A percentile compares a stretch with the other conserved stretches of the same genome.
Evolutionary conservation across 1,139 yeast species (phyloP).

Genomic region (Yamadazyma pseudoaaseri): DNA sequence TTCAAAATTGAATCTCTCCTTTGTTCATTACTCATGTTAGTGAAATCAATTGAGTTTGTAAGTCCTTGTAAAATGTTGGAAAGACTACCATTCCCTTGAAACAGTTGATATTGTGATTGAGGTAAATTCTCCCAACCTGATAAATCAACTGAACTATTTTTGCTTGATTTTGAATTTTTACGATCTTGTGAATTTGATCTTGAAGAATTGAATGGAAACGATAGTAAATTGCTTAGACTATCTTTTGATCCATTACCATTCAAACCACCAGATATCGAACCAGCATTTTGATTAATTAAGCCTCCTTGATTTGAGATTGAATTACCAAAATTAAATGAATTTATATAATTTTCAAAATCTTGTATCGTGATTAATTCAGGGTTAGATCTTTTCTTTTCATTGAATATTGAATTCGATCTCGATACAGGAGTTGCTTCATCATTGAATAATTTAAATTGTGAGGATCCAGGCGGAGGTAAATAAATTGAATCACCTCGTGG

Average conservation of each 20-base stretch:
- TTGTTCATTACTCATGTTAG: slow-evolving; percentile 42
- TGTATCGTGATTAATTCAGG: slow-evolving; percentile 26
- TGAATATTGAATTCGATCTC: slow-evolving; percentile 44
- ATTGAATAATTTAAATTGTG: slow-evolving; percentile 11
- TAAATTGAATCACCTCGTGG: slow-evolving; percentile 33
- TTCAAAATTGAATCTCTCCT: slow-evolving; percentile 43
- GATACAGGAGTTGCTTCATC: slow-evolving; percentile 17
- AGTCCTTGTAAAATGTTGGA: slow-evolving; percentile 37
- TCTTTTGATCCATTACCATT: slow-evolving; percentile 26
- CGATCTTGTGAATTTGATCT: slow-evolving; percentile 15
- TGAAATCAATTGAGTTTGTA: slow-evolving; percentile 39
- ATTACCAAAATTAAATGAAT: slow-evolving; percentile 6
- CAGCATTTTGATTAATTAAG: not conserved
- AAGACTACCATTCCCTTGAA: slow-evolving; percentile 24
- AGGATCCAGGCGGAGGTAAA: slow-evolving; percentile 26
- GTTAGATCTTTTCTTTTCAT: slow-evolving; percentile 25
- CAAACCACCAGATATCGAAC: slow-evolving; percentile 1
- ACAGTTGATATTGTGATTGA: slow-evolving; percentile 2
- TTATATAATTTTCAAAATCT: slow-evolving; percentile 39
- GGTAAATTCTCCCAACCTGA: slow-evolving; percentile 3
- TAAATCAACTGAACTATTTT: slow-evolving; percentile 31
- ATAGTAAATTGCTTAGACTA: slow-evolving; percentile 32
- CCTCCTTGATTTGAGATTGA: slow-evolving; percentile 1
- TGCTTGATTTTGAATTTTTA: slow-evolving; percentile 16
- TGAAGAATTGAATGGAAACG: slow-evolving; percentile 12